Percentiles rank a stretch among this genome's conserved stretches.
These are phyloP conservation scores for Barnettozyma sucrosica DNA, from an alignment of 805 yeast species.

Conservation along the genomic window DNA sequence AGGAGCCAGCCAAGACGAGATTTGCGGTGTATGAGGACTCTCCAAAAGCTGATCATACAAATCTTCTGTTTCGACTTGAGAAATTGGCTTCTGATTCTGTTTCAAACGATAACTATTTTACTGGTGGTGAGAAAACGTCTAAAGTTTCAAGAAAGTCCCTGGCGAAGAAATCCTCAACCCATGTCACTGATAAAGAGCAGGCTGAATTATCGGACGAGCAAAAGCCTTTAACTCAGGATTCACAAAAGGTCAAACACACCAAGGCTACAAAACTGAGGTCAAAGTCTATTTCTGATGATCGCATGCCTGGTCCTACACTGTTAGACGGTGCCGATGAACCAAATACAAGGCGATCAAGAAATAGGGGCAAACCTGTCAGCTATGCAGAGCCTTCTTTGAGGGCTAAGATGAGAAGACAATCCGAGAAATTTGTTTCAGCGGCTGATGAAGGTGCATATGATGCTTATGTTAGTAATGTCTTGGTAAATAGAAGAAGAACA, in stretches of 20 bases:
- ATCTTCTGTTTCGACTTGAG: slow-evolving; percentile 11
- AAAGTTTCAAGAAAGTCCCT: slow-evolving; percentile 3
- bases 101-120: not conserved
- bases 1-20: slow-evolving; percentile 3
- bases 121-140: slow-evolving; percentile 1
- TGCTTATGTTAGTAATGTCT: slow-evolving; percentile 2
- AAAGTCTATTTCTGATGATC: slow-evolving; percentile 32
- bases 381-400: slow-evolving; percentile 65
- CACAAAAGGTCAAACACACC: slow-evolving; percentile 23
- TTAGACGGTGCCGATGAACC: slow-evolving; percentile 17
- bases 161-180: not conserved
- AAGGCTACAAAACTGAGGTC: slow-evolving; percentile 26
- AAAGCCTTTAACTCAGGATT: slow-evolving; percentile 19
- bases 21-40: slow-evolving; percentile 23
- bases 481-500: slow-evolving; percentile 8
- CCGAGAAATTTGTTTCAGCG: slow-evolving; percentile 57
- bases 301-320: slow-evolving; percentile 28
- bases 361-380: slow-evolving; percentile 53
- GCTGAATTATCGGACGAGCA: slow-evolving; percentile 21
- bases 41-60: slow-evolving; percentile 8
- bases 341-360: slow-evolving; percentile 35
- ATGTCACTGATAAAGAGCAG: not conserved
- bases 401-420: slow-evolving; percentile 62
- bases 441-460: slow-evolving; percentile 28
- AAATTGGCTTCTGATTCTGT: slow-evolving; percentile 18